phyloP scores from a whole-genome alignment of 176 grass and related monocot genomes.

The Pharus latifolius region DNA sequence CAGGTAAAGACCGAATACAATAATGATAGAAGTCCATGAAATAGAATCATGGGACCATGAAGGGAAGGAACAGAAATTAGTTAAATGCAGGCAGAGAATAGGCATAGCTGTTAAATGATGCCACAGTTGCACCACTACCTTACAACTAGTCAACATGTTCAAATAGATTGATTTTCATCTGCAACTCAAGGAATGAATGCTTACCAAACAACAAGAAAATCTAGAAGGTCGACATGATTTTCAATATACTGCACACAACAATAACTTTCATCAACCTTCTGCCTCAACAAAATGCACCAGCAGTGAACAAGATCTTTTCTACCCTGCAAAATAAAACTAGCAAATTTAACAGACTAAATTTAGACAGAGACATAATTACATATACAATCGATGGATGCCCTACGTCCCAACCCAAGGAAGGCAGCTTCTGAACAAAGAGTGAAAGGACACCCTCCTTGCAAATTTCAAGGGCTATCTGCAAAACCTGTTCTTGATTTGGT shows the following conservation, averaged over 20 bases:
- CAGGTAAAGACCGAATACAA: neutral
- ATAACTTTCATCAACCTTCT: constrained; percentile 62
- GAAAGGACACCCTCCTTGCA: constrained; percentile 80
- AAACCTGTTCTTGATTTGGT: constrained; percentile 81
- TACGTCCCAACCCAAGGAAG: constrained; percentile 96
- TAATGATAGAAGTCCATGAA: constrained; percentile 3
- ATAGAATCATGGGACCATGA: neutral
- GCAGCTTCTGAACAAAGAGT: constrained; percentile 86
- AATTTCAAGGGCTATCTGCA: constrained; percentile 83
- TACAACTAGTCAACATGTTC: neutral
- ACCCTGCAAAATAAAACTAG: constrained; percentile 42
- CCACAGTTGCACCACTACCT: neutral
- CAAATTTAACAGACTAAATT: neutral
- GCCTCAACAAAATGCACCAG: constrained; percentile 89
- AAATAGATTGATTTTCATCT: neutral
- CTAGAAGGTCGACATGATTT: constrained; percentile 86
- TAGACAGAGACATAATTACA: neutral
- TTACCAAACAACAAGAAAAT: constrained; percentile 98
- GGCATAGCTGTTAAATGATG: neutral
- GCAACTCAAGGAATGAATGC: constrained; percentile 4
- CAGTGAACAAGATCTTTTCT: constrained; percentile 92
- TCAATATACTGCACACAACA: constrained; percentile 86
- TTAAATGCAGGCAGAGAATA: neutral
- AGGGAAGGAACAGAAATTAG: neutral
- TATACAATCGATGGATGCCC: neutral